Evolutionary conservation across 1,139 yeast genomes (phyloP).

Genomic region (Cylindricascospora bacillispora): DNA sequence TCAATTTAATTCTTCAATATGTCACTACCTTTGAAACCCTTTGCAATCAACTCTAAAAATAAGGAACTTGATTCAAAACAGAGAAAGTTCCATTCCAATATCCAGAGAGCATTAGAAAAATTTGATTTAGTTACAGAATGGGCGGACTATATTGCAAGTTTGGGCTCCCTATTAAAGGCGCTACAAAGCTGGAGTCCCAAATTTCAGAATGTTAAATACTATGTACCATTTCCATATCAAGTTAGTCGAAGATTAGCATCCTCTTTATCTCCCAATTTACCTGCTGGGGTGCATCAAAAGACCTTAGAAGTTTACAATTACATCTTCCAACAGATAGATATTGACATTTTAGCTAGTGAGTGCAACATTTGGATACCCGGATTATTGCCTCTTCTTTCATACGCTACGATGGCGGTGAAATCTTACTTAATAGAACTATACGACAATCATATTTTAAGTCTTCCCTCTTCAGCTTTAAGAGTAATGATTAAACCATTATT

Average conservation of each 20-base stretch:
- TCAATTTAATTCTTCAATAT: too few relatives aligned
- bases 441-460: conserved; percentile 40
- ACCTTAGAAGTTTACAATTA: conserved; percentile 63
- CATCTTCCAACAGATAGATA: conserved; percentile 51
- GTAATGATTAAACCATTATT: conserved; percentile 55
- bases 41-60: conserved; percentile 20
- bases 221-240: conserved; percentile 32
- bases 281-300: conserved; percentile 92
- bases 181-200: conserved; percentile 48
- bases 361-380: conserved; percentile 81
- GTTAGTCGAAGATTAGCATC: conserved; percentile 25
- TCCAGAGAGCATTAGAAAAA: conserved; percentile 63
- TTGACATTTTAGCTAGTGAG: conserved; percentile 37
- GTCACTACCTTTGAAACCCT: conserved; percentile 24
- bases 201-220: conserved; percentile 37
- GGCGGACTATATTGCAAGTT: conserved; percentile 95
- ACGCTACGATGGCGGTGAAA: conserved; percentile 79
- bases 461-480: conserved; percentile 38
- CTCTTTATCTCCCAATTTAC: conserved; percentile 68
- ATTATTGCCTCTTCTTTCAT: conserved; percentile 68
- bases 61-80: conserved; percentile 40
- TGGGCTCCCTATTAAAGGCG: conserved; percentile 66
- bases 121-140: conserved; percentile 87
- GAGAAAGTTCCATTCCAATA: conserved; percentile 49
- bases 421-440: conserved; percentile 58